A percentile compares a stretch with the other conserved stretches of the same genome.
Conservation (phyloP, 1,284 basidiomycete genomes). For the Apiotrichum sp. region DNA sequence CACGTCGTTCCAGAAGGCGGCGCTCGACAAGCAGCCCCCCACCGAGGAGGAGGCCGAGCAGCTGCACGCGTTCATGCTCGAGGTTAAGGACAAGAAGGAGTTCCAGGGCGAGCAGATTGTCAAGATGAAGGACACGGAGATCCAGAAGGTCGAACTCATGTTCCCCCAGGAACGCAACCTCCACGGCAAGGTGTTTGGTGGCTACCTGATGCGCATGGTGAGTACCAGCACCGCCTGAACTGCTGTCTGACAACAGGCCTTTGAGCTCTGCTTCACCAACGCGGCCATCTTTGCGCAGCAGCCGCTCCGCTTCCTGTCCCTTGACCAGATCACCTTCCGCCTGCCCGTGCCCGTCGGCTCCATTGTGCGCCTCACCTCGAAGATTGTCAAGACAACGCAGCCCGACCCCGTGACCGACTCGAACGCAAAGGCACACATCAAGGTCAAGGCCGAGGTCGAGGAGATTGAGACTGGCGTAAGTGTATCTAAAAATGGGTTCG, state of each 20-base stretch:
- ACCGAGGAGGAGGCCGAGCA: constrained; percentile 60
- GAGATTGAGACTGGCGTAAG: constrained; percentile 64
- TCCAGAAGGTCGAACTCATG: constrained; percentile 53
- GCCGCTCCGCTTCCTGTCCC: constrained; percentile 64
- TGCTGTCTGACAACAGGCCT: not conserved
- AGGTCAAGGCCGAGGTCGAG: constrained; percentile 68
- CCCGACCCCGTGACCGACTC: constrained; percentile 25
- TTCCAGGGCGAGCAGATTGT: constrained; percentile 37
- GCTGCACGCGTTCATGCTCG: constrained; percentile 63
- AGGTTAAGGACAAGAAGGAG: constrained; percentile 39
- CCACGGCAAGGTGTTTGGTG: constrained; percentile 75
- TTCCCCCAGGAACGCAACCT: constrained; percentile 79
- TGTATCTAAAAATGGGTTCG: not conserved
- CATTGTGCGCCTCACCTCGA: constrained; percentile 64
- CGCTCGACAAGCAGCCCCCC: constrained; percentile 66
- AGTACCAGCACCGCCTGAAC: constrained; percentile 7
- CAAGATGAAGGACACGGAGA: constrained; percentile 40
- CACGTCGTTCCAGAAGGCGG: constrained; percentile 53
- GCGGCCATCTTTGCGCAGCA: constrained; percentile 63
- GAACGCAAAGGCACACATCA: constrained; percentile 56
- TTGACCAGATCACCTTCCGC: constrained; percentile 71
- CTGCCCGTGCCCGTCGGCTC: constrained; percentile 77
- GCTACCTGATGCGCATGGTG: constrained; percentile 60
- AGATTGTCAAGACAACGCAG: constrained; percentile 50
- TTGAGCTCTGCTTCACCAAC: constrained; percentile 66